Base-by-base conservation (phyloP, 1,284 basidiomycete genomes). In the Meripilus lineatus region DNA sequence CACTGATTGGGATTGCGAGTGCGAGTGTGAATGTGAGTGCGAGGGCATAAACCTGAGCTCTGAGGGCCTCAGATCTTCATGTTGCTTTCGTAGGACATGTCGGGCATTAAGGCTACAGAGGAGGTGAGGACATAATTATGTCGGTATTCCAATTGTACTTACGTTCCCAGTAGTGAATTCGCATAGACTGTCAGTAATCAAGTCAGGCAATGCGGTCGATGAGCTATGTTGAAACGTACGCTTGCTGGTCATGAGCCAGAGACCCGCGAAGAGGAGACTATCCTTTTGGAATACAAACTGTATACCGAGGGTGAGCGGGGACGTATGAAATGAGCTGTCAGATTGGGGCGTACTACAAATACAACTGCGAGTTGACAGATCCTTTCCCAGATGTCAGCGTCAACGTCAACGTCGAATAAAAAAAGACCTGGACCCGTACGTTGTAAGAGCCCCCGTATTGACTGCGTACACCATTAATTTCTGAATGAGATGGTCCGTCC, bases 121-220 rank as follows among this genome's bases (percentile, higher is more conserved):
- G n/a, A n/a, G n/a, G n/a, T n/a, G n/a, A n/a, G n/a, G n/a, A n/a
- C n/a, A n/a, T n/a, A n/a, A n/a, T n/a, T n/a, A n/a, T n/a, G n/a
- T n/a, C n/a, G n/a, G n/a, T n/a, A n/a, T n/a, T n/a, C n/a, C n/a
- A n/a, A n/a, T n/a, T 8, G 28, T 22, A 42, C 41, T 34, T 26
- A 43, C 35, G 42, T 44, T 24, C 42, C 42, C 11, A 44, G 15
- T 24, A 44, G 25, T 8, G 42, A 44, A 20, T 44, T 44, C 23
- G 42, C 42, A 35, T 44, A 44, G 6, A 44, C 42, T 44, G 35
- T 24, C 11, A 8, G 33, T n/a, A n/a, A n/a, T n/a, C n/a, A n/a
- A n/a, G n/a, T n/a, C n/a, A n/a, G n/a, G n/a, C n/a, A n/a, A n/a
- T n/a, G n/a, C n/a, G n/a, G n/a, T n/a, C n/a, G n/a, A n/a, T n/a